Conservation (phyloP, 1,284 basidiomycete species). For the Gymnopus androsaceus region DNA sequence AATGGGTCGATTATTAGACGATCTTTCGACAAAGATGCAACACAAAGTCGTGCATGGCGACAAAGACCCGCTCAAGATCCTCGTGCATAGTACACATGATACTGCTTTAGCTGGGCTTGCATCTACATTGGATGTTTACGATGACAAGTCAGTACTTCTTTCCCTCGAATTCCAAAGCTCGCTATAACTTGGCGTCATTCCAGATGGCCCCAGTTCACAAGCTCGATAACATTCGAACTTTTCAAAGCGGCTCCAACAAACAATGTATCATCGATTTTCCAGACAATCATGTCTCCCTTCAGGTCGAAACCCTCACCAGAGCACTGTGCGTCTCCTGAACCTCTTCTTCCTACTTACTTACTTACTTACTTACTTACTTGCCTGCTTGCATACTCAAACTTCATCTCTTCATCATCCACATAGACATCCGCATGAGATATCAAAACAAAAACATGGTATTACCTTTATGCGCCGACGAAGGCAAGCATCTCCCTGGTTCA, state of each 20-base stretch:
- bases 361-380: too few relatives aligned
- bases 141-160: conserved; percentile 55
- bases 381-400: too few relatives aligned
- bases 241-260: conserved; percentile 44
- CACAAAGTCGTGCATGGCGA: conserved; percentile 47
- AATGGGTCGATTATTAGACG: conserved; percentile 73
- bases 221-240: conserved; percentile 73
- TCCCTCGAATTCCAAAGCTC: not conserved
- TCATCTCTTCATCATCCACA: not conserved
- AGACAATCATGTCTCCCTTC: conserved; percentile 37
- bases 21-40: conserved; percentile 64
- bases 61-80: conserved; percentile 56
- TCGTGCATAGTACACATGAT: conserved; percentile 77
- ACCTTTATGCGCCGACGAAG: conserved; percentile 67
- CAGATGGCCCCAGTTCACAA: conserved; percentile 77
- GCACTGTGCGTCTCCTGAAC: conserved; percentile 42
- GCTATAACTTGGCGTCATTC: not conserved
- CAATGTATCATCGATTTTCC: conserved; percentile 33
- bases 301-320: conserved; percentile 33
- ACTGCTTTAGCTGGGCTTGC: conserved; percentile 72
- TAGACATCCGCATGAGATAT: conserved; percentile 77
- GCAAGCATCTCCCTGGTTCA: conserved; percentile 68
- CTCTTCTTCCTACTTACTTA: not conserved
- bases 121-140: conserved; percentile 74
- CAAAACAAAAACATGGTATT: conserved; percentile 69